A percentile compares a stretch with the other conserved stretches of the same genome.
These are phyloP conservation scores for Begonia loranthoides DNA, from an alignment of 306 rosid genomes.

Conservation along the genomic window DNA sequence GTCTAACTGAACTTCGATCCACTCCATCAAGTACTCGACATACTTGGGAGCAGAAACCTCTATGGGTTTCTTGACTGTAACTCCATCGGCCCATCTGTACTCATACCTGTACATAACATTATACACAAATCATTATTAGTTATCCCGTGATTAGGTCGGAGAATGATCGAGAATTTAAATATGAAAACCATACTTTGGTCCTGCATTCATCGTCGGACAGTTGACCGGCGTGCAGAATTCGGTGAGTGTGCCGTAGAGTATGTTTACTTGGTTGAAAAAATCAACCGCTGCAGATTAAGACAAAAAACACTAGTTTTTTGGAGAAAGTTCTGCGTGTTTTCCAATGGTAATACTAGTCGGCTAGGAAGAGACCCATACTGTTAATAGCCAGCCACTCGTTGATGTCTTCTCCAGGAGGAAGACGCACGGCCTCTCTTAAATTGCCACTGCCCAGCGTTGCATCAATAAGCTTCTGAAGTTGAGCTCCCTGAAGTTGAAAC, in stretches of 20 bases:
- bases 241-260: constrained; percentile 70
- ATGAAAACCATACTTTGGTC: constrained; percentile 50
- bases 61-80: constrained; percentile 59
- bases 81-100: constrained; percentile 91
- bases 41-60: constrained; percentile 92
- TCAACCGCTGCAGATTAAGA: constrained; percentile 52
- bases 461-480: constrained; percentile 75
- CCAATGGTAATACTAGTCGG: background rate
- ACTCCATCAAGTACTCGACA: constrained; percentile 78
- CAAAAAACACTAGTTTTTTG: background rate
- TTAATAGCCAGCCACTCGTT: constrained; percentile 87
- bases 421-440: constrained; percentile 70
- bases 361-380: constrained; percentile 30
- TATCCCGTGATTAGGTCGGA: background rate
- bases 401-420: constrained; percentile 93
- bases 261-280: constrained; percentile 83
- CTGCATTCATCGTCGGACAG: constrained; percentile 82
- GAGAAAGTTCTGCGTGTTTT: background rate
- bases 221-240: constrained; percentile 68
- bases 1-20: constrained; percentile 80
- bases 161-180: background rate
- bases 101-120: constrained; percentile 40
- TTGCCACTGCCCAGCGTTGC: constrained; percentile 88
- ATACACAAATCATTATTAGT: background rate
- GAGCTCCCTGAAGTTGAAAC: constrained; percentile 57